A percentile compares a stretch with the other conserved stretches of the same genome.
phyloP scores from a whole-genome alignment of 441 rosid species.

The Pelargonium myrrhifolium region DNA sequence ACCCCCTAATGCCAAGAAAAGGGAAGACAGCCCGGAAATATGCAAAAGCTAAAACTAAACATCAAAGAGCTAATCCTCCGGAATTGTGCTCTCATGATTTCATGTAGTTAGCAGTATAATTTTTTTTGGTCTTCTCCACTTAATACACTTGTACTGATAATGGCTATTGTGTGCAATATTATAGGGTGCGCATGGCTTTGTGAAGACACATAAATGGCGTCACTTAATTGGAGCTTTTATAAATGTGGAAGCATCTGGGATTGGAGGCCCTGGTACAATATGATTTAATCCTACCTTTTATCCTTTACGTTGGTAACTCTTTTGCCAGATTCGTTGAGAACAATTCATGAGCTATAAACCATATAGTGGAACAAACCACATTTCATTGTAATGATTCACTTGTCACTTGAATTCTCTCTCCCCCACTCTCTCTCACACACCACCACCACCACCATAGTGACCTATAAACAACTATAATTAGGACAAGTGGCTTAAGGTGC shows the following conservation, averaged over 20 bases:
- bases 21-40: background rate
- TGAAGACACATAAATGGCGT: constrained; percentile 76
- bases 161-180: constrained; percentile 24
- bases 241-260: constrained; percentile 96
- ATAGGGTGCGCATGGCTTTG: constrained; percentile 96
- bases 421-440: too few relatives aligned
- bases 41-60: background rate
- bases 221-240: constrained; percentile 82
- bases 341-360: background rate
- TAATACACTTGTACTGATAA: constrained; percentile 7
- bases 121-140: too few relatives aligned
- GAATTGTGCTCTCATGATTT: constrained; percentile 10
- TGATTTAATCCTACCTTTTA: constrained; percentile 12
- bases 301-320: background rate
- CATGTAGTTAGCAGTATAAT: constrained; percentile 11
- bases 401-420: background rate
- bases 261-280: constrained; percentile 82
- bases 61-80: constrained; percentile 11
- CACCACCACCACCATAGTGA: too few relatives aligned
- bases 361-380: background rate
- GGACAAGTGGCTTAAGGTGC: too few relatives aligned
- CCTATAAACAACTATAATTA: too few relatives aligned
- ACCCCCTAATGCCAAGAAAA: background rate
- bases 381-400: background rate
- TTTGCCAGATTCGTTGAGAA: background rate